Conservation (phyloP, 2,329 filamentous ascomycete genomes). For the Ophiostoma sp. region DNA sequence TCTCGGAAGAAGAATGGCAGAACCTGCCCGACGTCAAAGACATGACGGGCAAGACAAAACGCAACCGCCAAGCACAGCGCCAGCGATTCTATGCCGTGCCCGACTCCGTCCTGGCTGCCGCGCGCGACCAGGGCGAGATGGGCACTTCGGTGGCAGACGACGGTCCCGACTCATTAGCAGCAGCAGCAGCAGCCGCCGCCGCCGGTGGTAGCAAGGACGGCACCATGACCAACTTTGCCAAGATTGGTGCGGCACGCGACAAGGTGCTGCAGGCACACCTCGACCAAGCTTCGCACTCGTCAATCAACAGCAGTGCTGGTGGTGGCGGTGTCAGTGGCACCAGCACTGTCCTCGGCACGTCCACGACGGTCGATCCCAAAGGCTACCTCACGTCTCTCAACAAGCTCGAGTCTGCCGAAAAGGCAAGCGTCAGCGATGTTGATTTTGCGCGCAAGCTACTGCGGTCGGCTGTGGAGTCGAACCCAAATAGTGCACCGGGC, state of each 20-base stretch:
- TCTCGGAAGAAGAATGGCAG: conserved; percentile 95
- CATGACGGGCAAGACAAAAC: conserved; percentile 86
- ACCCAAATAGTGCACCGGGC: conserved; percentile 86
- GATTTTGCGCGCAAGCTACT: conserved; percentile 86
- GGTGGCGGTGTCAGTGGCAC: conserved; percentile 42
- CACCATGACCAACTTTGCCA: conserved; percentile 95
- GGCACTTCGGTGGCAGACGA: conserved; percentile 87
- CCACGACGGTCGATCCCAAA: conserved; percentile 89
- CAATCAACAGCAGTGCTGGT: conserved; percentile 31
- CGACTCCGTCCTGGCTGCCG: conserved; percentile 87
- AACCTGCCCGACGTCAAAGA: conserved; percentile 94
- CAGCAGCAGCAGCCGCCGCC: not conserved
- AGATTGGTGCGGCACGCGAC: conserved; percentile 92
- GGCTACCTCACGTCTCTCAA: conserved; percentile 91
- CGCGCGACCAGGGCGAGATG: conserved; percentile 72
- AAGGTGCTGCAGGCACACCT: conserved; percentile 79
- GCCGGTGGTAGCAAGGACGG: conserved; percentile 56
- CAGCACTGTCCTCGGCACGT: conserved; percentile 68
- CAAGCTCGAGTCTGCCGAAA: conserved; percentile 72
- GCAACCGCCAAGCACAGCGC: conserved; percentile 74
- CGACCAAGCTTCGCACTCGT: conserved; percentile 74
- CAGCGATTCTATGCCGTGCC: conserved; percentile 94
- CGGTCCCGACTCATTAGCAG: conserved; percentile 45
- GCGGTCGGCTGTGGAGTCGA: conserved; percentile 96
- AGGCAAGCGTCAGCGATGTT: conserved; percentile 87